phyloP scores from a whole-genome alignment of 2,329 filamentous ascomycete genomes.

The Allantophomopsis cytisporea region DNA sequence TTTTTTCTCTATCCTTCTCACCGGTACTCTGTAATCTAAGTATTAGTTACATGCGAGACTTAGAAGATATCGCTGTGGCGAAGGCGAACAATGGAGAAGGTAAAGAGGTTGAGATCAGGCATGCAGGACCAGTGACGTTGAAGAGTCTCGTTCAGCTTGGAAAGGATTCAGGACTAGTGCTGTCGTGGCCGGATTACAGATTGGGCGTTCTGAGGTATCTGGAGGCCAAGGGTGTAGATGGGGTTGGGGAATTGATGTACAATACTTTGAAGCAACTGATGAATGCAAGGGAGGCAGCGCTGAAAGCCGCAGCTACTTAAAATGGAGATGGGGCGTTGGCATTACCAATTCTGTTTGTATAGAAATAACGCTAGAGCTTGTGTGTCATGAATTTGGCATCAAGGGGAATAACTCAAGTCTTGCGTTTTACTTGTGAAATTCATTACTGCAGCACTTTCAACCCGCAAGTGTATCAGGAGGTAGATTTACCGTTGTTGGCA shows the following conservation, averaged over 20 bases:
- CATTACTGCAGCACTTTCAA: too few species aligned
- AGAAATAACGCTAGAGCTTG: too few species aligned
- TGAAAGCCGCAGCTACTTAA: constrained; percentile 6
- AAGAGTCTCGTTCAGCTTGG: constrained; percentile 48
- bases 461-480: too few species aligned
- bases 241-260: constrained; percentile 61
- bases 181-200: constrained; percentile 65
- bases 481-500: too few species aligned
- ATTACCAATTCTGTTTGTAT: too few species aligned
- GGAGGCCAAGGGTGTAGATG: constrained; percentile 46
- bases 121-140: constrained; percentile 59
- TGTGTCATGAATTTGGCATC: too few species aligned
- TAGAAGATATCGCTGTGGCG: constrained; percentile 39
- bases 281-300: constrained; percentile 22
- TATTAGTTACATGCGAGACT: constrained; percentile 36
- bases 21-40: constrained; percentile 41
- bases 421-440: too few species aligned
- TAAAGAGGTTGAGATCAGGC: constrained; percentile 29
- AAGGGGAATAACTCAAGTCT: too few species aligned
- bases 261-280: constrained; percentile 69
- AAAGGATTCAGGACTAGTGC: constrained; percentile 47
- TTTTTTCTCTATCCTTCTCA: constrained; percentile 46
- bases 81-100: constrained; percentile 24
- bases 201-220: constrained; percentile 58
- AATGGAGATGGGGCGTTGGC: not conserved